Conservation (phyloP, 73 alveolate species). For the Stentor roeselii region DNA sequence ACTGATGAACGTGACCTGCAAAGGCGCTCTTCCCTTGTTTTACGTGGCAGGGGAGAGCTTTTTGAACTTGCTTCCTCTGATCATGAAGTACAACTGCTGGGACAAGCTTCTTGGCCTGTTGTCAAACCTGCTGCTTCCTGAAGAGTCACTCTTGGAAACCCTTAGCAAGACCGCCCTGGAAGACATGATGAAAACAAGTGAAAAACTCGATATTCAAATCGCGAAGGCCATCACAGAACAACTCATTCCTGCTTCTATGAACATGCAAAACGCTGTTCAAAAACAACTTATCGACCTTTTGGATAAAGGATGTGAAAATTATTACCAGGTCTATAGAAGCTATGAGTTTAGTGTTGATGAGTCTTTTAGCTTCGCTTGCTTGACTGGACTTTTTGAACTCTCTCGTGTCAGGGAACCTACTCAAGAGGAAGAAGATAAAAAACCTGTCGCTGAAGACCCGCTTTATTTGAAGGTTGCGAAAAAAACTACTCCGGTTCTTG, state of each 20-base stretch:
- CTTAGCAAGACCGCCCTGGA: background rate
- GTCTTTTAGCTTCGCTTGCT: background rate
- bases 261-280: constrained; percentile 8
- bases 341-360: background rate
- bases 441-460: constrained; percentile 21
- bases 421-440: constrained; percentile 34
- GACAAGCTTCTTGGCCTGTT: background rate
- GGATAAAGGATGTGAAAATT: constrained; percentile 12
- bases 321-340: background rate
- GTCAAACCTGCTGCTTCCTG: background rate
- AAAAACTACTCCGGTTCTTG: constrained; percentile 76
- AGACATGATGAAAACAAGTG: background rate
- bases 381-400: constrained; percentile 10
- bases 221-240: background rate
- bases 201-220: background rate
- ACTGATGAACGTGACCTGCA: constrained; percentile 12
- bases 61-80: constrained; percentile 17
- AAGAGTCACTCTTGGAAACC: background rate
- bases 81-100: constrained; percentile 23
- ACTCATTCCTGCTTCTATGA: constrained; percentile 2
- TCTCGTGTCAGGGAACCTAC: constrained; percentile 33
- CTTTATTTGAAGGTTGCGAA: constrained; percentile 66
- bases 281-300: background rate
- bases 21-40: constrained; percentile 24
- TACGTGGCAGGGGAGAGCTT: constrained; percentile 29